phyloP scores from a whole-genome alignment of 176 grass and related monocot genomes.

The Oryza longistaminata region DNA sequence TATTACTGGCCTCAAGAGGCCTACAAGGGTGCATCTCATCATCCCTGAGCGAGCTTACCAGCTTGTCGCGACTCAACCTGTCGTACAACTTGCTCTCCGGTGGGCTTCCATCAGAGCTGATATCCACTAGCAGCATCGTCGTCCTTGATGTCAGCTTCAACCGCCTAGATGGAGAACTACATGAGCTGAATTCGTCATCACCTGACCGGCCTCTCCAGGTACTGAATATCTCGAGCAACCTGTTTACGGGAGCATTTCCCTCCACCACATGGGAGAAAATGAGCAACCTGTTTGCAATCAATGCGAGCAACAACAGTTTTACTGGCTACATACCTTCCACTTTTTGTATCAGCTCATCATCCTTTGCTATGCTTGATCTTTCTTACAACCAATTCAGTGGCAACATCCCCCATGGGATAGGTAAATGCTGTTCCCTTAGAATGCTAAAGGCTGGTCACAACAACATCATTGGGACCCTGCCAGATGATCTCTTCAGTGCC shows the following conservation, averaged over 20 bases:
- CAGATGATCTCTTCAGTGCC: slow-evolving; percentile 19
- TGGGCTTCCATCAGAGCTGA: not conserved
- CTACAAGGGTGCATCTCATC: slow-evolving; percentile 39
- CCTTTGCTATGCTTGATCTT: not conserved
- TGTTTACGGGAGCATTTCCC: slow-evolving; percentile 14
- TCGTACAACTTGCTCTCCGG: slow-evolving; percentile 41
- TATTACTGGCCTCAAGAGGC: slow-evolving; percentile 21
- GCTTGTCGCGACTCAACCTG: slow-evolving; percentile 36
- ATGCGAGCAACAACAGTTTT: slow-evolving; percentile 40
- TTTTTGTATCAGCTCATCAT: not conserved
- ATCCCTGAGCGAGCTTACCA: slow-evolving; percentile 20
- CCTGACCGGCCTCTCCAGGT: not conserved
- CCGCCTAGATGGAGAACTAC: not conserved
- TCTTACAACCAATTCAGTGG: not conserved
- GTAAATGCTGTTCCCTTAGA: slow-evolving; percentile 12
- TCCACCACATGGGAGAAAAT: not conserved
- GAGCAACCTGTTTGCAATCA: slow-evolving; percentile 18
- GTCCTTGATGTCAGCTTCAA: slow-evolving; percentile 41
- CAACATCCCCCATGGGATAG: not conserved
- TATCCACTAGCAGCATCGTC: not conserved
- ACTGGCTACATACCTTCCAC: not conserved
- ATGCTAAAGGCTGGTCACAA: not conserved
- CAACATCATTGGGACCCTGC: not conserved
- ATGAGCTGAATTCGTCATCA: not conserved
- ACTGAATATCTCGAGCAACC: slow-evolving; percentile 39